Evolutionary conservation across 352 stramenopile species (phyloP).

Genomic region (Phytophthora hibernalis): DNA sequence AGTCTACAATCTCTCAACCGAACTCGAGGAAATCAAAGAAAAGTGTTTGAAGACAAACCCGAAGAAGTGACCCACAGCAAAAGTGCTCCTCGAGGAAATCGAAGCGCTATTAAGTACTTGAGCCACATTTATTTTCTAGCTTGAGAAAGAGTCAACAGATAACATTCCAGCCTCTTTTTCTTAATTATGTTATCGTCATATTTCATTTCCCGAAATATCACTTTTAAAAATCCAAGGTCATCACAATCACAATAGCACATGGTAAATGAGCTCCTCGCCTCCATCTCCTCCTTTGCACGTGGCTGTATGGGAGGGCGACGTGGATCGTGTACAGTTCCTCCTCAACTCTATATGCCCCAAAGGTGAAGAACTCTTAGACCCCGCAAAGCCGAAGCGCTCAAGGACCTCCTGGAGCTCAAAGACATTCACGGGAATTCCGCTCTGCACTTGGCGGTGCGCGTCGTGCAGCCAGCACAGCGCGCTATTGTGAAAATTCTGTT

Average conservation of each 20-base stretch:
- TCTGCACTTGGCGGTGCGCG: conserved; percentile 74
- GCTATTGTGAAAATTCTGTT: conserved; percentile 69
- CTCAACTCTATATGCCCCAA: conserved; percentile 35
- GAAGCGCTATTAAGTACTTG: not conserved
- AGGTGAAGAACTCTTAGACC: conserved; percentile 14
- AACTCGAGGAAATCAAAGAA: conserved; percentile 13
- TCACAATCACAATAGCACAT: not conserved
- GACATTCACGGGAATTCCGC: conserved; percentile 74
- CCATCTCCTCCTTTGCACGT: conserved; percentile 56
- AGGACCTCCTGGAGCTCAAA: conserved; percentile 58
- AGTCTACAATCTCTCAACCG: conserved; percentile 7
- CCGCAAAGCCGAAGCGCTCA: conserved; percentile 23
- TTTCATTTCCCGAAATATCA: not conserved
- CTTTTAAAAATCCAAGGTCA: not conserved
- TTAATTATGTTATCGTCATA: not conserved
- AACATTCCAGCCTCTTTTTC: no score
- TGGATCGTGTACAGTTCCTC: conserved; percentile 39
- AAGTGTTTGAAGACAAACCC: conserved; percentile 13
- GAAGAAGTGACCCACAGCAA: conserved; percentile 9
- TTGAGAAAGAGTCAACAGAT: no score
- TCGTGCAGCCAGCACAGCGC: conserved; percentile 68
- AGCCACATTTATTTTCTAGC: no score
- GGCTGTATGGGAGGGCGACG: conserved; percentile 76
- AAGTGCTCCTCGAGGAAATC: conserved; percentile 15
- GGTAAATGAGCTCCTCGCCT: not conserved